These are phyloP conservation scores for Pseudogymnoascus sp. DNA, from an alignment of 2,329 filamentous ascomycete genomes.

Conservation along the genomic window DNA sequence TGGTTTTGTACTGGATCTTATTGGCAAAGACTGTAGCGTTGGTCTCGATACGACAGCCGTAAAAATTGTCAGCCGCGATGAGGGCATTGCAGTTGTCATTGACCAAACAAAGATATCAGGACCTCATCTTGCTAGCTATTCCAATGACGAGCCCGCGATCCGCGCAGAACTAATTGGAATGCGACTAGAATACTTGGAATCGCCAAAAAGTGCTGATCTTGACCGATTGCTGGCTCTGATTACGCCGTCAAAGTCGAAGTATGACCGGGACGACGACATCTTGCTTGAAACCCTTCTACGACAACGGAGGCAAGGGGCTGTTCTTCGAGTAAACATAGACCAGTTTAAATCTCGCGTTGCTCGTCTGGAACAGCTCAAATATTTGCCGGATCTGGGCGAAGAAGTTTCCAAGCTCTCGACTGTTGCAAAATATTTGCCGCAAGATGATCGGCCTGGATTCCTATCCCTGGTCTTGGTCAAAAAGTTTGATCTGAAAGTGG, in stretches of 20 bases:
- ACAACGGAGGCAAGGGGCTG: constrained; percentile 77
- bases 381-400: constrained; percentile 62
- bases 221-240: constrained; percentile 76
- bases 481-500: constrained; percentile 50
- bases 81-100: constrained; percentile 63
- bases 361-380: constrained; percentile 55
- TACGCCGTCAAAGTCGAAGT: constrained; percentile 85
- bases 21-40: constrained; percentile 68
- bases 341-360: constrained; percentile 54
- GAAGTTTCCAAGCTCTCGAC: constrained; percentile 77
- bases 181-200: constrained; percentile 61
- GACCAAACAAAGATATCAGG: constrained; percentile 68
- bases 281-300: constrained; percentile 84
- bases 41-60: constrained; percentile 70
- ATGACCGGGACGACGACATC: constrained; percentile 82
- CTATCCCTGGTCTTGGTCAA: constrained; percentile 64
- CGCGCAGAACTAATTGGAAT: constrained; percentile 56
- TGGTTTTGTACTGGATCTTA: constrained; percentile 66
- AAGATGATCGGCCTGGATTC: constrained; percentile 87
- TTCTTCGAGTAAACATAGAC: constrained; percentile 63
- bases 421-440: constrained; percentile 88
- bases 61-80: constrained; percentile 68
- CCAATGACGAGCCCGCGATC: constrained; percentile 49
- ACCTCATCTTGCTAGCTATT: constrained; percentile 48
- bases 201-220: constrained; percentile 71